These are phyloP conservation scores for Penicillium verhagenii DNA, from an alignment of 495 filamentous ascomycete species.

Conservation along the genomic window DNA sequence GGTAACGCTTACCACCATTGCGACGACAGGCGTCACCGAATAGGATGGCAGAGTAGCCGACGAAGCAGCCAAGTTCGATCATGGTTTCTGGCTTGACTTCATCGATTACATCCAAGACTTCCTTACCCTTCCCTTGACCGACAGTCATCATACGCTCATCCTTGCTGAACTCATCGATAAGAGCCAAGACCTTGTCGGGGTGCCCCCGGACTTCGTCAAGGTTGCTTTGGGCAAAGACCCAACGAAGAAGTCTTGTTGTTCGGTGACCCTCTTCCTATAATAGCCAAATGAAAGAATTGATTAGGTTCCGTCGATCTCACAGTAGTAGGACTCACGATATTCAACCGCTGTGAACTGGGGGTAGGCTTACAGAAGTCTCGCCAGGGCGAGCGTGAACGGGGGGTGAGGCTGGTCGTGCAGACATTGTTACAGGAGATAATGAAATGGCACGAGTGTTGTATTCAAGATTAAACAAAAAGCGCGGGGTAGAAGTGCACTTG, in stretches of 20 bases:
- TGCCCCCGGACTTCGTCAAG: constrained; percentile 60
- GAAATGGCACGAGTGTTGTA: neutral
- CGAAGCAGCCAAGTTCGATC: constrained; percentile 79
- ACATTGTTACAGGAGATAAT: constrained; percentile 3
- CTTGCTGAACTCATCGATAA: constrained; percentile 70
- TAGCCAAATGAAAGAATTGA: neutral
- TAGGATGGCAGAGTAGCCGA: constrained; percentile 75
- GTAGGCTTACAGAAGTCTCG: constrained; percentile 9
- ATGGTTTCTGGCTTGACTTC: constrained; percentile 64
- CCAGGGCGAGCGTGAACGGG: constrained; percentile 12
- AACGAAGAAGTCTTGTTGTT: constrained; percentile 71
- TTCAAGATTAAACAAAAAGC: neutral
- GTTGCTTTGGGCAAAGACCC: constrained; percentile 59
- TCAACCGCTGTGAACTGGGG: neutral
- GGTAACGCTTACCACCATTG: constrained; percentile 60
- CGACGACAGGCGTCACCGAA: constrained; percentile 62
- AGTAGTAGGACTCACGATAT: too few relatives aligned
- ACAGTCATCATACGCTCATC: constrained; percentile 75
- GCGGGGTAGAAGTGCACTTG: neutral
- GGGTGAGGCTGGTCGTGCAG: neutral
- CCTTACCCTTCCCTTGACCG: constrained; percentile 66
- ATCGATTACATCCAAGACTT: constrained; percentile 63
- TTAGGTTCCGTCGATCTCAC: neutral
- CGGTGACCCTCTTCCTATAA: constrained; percentile 58
- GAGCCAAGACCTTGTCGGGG: constrained; percentile 60